A percentile compares a stretch with the other conserved stretches of the same genome.
Evolutionary conservation across 306 rosid species (phyloP).

Genomic region (Inga laurina): DNA sequence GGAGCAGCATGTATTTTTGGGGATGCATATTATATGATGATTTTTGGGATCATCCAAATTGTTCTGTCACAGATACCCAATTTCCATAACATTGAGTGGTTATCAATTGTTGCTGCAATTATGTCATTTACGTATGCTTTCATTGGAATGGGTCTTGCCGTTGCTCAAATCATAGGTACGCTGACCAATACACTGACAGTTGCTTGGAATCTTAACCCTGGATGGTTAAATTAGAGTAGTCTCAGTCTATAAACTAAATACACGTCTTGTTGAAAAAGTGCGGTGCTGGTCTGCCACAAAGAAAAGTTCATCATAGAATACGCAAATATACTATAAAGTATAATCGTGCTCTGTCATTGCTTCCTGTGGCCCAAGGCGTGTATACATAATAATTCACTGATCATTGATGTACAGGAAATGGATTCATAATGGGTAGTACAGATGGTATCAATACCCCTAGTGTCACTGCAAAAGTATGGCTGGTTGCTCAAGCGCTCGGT

Average conservation of each 20-base stretch:
- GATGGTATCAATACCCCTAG: constrained; percentile 52
- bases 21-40: constrained; percentile 50
- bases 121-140: constrained; percentile 76
- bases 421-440: constrained; percentile 54
- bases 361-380: not conserved
- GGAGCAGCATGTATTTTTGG: constrained; percentile 37
- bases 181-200: not conserved
- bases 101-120: constrained; percentile 72
- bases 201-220: constrained; percentile 11
- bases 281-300: not conserved
- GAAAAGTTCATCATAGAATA: not conserved
- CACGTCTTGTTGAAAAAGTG: not conserved
- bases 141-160: constrained; percentile 65
- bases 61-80: constrained; percentile 77
- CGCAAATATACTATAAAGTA: not conserved
- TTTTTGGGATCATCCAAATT: constrained; percentile 61
- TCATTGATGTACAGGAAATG: constrained; percentile 59
- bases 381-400: constrained; percentile 17
- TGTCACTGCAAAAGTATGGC: constrained; percentile 54
- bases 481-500: constrained; percentile 81
- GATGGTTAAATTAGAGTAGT: constrained; percentile 6
- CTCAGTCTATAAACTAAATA: not conserved
- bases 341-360: not conserved
- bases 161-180: constrained; percentile 43
- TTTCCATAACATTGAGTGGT: constrained; percentile 72